phyloP scores from a whole-genome alignment of 2,329 filamentous ascomycete species.

The Neurospora crassa region DNA sequence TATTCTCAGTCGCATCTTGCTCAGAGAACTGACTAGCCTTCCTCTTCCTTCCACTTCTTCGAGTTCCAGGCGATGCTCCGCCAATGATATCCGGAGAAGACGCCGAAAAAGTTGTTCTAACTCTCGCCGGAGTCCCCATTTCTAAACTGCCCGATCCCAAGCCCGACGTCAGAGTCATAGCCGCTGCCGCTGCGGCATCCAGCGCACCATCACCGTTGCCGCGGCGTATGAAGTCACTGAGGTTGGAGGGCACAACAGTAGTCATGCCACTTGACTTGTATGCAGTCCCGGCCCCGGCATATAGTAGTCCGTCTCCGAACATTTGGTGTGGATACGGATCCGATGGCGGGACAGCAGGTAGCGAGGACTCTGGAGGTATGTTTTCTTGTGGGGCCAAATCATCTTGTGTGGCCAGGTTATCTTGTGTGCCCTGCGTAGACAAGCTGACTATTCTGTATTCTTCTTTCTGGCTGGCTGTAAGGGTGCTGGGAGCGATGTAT shows the following conservation, averaged over 20 bases:
- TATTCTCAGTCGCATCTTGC: neutral
- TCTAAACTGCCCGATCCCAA: neutral
- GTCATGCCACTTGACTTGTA: constrained; percentile 22
- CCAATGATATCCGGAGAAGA: neutral
- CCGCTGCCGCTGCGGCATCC: neutral
- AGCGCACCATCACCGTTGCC: neutral
- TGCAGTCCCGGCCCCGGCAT: constrained; percentile 4
- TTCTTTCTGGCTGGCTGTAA: constrained; percentile 29
- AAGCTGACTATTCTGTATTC: constrained; percentile 24
- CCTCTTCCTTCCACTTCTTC: constrained; percentile 6
- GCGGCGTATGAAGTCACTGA: neutral
- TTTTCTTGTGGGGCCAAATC: neutral
- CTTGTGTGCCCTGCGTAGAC: constrained; percentile 12
- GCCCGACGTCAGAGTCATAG: neutral
- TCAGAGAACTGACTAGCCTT: constrained; percentile 1
- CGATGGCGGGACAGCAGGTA: neutral
- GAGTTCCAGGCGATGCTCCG: neutral
- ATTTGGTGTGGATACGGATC: neutral
- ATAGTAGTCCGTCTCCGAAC: neutral
- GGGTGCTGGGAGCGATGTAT: constrained; percentile 24
- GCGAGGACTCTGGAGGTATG: neutral
- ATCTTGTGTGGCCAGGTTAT: constrained; percentile 4
- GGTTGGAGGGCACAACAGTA: constrained; percentile 19
- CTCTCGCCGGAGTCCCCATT: neutral
- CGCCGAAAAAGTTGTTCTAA: neutral